Base-by-base conservation (phyloP, 23 red algal genomes). In the Chondrus crispus region DNA sequence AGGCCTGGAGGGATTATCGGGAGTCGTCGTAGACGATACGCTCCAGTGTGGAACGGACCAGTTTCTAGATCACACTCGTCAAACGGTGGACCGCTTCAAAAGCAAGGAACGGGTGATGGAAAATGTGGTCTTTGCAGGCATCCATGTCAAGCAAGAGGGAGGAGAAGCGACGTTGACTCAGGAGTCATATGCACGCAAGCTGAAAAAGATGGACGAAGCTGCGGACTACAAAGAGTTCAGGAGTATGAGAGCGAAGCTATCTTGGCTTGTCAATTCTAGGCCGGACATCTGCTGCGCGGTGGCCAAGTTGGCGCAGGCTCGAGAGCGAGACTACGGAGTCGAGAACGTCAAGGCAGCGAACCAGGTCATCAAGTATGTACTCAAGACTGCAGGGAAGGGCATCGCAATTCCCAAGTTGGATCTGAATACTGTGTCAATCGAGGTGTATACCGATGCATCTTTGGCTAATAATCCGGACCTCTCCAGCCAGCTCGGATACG, bases 11-110 rank as follows among this genome's bases (percentile, higher is more conserved):
- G 87, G 74, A 81, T n/a, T 91, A 32, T 51, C 54, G 19, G 85
- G 62, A 40, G 49, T 70, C 10, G 73, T 75, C 6, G 74, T 81
- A 11, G 87, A 91, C 72, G 87, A 91, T 64, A 80, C 38, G 19
- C n/a, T 91, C 5, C 54, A 50, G 4, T 13, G 50, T 18, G 87
- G 87, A 55, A 81, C 50, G 11, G 19, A 20, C 16, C 50, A 82
- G 49, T 91, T 91, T 52, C 24, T 63, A 29, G 75, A 81, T 26
- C 39, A 40, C 43, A 45, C 71, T 20, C 36, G 43, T 22, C 36
- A 39, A 39, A 76, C 6, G 43, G 71, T 40, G 44, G 30, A 39
- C 4, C 35, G 44, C n/a, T 91, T 91, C 29, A 74, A 91, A 26
- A 62, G 53, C 8, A 81, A 52, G 24, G 40, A 50, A 11, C 78